Conservation (phyloP, 176 grass and related monocot genomes). For the Miscanthus lutarioriparius region DNA sequence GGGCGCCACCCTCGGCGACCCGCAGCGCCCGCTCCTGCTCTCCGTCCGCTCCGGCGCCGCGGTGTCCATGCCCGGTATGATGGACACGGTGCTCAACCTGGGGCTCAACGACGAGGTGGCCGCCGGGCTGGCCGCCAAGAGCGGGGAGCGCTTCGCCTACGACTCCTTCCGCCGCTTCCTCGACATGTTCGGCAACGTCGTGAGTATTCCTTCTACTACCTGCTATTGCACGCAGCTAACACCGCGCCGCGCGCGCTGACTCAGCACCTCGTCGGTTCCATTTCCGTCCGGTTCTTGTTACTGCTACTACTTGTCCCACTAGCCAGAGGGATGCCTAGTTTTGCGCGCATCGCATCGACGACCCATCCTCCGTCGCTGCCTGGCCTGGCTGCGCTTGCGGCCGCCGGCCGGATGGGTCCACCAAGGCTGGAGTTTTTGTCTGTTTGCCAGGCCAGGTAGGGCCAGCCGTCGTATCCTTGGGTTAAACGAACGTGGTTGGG, state of each 20-base stretch:
- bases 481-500: not conserved
- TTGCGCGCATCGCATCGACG: not conserved
- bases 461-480: not conserved
- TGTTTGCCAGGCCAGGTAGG: not conserved
- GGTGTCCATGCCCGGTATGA: constrained; percentile 99
- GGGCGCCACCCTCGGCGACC: constrained; percentile 67
- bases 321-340: not conserved
- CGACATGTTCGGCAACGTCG: constrained; percentile 98
- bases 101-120: constrained; percentile 94
- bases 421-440: not conserved
- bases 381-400: not conserved
- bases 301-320: not conserved
- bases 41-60: constrained; percentile 98
- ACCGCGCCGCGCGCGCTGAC: too few species aligned
- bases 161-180: constrained; percentile 95
- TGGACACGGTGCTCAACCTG: constrained; percentile 99
- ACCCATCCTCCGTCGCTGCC: not conserved
- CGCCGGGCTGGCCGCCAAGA: constrained; percentile 69
- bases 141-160: constrained; percentile 92
- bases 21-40: constrained; percentile 75
- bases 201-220: constrained; percentile 31
- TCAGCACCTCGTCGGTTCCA: not conserved
- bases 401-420: not conserved
- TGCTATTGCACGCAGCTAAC: too few species aligned
- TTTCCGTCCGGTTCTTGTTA: not conserved